These are phyloP conservation scores for Solanum ossicruentum DNA, from an alignment of 257 asterid species.

Conservation along the genomic window DNA sequence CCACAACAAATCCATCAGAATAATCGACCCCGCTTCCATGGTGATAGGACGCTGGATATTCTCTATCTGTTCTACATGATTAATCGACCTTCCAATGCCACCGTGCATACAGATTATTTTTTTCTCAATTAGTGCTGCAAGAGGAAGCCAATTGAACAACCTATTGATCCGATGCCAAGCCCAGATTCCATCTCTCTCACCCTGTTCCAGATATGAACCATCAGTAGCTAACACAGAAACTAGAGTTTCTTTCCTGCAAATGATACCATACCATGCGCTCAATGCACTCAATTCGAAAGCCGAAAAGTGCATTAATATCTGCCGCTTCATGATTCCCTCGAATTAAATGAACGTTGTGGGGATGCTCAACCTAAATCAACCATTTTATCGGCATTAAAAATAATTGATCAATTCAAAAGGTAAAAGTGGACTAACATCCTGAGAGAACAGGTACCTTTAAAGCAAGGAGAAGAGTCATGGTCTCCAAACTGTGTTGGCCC, in stretches of 20 bases:
- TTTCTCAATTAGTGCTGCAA: constrained; percentile 93
- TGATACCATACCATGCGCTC: constrained; percentile 79
- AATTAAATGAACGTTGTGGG: constrained; percentile 77
- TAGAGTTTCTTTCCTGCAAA: not conserved
- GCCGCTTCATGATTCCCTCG: constrained; percentile 99
- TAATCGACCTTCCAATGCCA: constrained; percentile 97
- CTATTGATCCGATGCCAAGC: constrained; percentile 94
- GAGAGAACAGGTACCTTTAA: constrained; percentile 48
- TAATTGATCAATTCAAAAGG: not conserved
- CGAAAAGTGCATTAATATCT: constrained; percentile 96
- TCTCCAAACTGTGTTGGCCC: constrained; percentile 98
- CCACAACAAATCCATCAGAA: constrained; percentile 98
- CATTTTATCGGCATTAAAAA: not conserved
- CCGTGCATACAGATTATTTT: constrained; percentile 98
- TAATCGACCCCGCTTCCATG: constrained; percentile 98
- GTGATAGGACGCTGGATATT: constrained; percentile 95
- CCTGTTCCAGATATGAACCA: constrained; percentile 35
- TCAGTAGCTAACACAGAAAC: constrained; percentile 3
- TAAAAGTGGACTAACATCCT: not conserved
- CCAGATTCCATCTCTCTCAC: constrained; percentile 99
- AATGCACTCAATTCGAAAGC: constrained; percentile 96
- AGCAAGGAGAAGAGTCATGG: constrained; percentile 90
- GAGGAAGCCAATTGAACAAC: constrained; percentile 97
- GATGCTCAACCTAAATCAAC: constrained; percentile 66
- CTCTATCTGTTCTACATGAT: constrained; percentile 93